phyloP scores from a whole-genome alignment of 1,284 basidiomycete species.

The Stereum hirsutum region DNA sequence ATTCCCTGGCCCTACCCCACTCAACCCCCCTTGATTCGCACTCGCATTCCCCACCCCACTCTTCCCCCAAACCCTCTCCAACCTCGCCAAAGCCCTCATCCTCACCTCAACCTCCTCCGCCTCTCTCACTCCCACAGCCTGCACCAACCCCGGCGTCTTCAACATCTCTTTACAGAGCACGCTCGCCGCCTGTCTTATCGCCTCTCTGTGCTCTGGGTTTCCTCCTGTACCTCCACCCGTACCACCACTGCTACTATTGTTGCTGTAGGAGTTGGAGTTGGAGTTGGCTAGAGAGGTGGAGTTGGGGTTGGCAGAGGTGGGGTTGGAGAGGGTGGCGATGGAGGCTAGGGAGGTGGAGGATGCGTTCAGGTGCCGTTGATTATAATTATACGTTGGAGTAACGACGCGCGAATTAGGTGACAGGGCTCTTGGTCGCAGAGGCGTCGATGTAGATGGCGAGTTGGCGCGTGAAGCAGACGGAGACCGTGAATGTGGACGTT shows the following conservation, averaged over 20 bases:
- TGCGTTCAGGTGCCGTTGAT: constrained; percentile 41
- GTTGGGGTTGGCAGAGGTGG: no score
- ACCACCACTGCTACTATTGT: no score
- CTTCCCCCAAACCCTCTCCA: constrained; percentile 68
- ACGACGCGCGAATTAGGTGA: constrained; percentile 6
- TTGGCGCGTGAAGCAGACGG: constrained; percentile 15
- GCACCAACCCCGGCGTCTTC: constrained; percentile 40
- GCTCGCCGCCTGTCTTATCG: constrained; percentile 50
- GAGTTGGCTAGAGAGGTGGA: no score
- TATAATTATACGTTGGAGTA: constrained; percentile 10
- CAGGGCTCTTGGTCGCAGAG: constrained; percentile 13
- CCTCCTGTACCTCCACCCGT: no score
- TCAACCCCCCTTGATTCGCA: neutral
- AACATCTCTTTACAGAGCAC: constrained; percentile 57
- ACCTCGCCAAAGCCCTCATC: constrained; percentile 45
- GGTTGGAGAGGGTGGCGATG: constrained; percentile 20
- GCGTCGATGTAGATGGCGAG: constrained; percentile 26
- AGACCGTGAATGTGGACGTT: constrained; percentile 2
- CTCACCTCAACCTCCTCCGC: constrained; percentile 70
- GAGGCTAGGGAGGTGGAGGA: constrained; percentile 41
- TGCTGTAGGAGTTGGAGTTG: no score
- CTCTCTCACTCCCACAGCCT: constrained; percentile 37
- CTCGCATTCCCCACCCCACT: constrained; percentile 26
- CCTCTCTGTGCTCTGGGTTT: constrained; percentile 51
- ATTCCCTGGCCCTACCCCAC: neutral